These are phyloP conservation scores for Solanum chacoense DNA, from an alignment of 305 asterid genomes.

Conservation along the genomic window DNA sequence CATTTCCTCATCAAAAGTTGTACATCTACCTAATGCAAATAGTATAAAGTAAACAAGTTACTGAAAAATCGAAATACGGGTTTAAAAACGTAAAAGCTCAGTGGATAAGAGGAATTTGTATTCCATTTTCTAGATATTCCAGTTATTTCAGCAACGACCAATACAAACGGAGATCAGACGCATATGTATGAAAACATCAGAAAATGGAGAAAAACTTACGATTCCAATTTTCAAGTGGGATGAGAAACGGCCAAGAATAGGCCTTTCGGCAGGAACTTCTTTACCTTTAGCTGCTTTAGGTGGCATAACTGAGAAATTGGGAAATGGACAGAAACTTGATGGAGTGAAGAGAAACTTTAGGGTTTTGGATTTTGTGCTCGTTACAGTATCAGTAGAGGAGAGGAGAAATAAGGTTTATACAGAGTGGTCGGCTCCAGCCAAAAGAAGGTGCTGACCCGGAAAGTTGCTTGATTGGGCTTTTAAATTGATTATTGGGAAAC, in stretches of 20 bases:
- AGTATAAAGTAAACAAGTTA: background rate
- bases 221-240: slow-evolving; percentile 91
- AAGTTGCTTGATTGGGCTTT: background rate
- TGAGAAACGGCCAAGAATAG: slow-evolving; percentile 84
- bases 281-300: slow-evolving; percentile 84
- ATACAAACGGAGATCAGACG: background rate
- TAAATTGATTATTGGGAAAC: no score
- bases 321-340: background rate
- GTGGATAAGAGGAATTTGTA: background rate
- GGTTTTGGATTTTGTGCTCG: background rate
- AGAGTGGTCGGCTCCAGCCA: background rate
- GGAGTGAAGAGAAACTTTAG: background rate
- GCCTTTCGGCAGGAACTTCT: slow-evolving; percentile 72
- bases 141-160: background rate
- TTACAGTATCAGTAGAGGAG: background rate
- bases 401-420: background rate
- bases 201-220: slow-evolving; percentile 26
- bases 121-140: background rate
- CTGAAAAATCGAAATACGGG: background rate
- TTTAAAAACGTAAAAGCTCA: background rate
- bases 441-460: background rate
- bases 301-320: slow-evolving; percentile 36
- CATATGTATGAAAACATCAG: background rate
- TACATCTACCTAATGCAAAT: background rate
- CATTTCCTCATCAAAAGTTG: background rate